Evolutionary conservation across 140 eudicot species (phyloP), one percentile per base, ranked within the genome.

Genomic region (Bidens hawaiensis): DNA sequence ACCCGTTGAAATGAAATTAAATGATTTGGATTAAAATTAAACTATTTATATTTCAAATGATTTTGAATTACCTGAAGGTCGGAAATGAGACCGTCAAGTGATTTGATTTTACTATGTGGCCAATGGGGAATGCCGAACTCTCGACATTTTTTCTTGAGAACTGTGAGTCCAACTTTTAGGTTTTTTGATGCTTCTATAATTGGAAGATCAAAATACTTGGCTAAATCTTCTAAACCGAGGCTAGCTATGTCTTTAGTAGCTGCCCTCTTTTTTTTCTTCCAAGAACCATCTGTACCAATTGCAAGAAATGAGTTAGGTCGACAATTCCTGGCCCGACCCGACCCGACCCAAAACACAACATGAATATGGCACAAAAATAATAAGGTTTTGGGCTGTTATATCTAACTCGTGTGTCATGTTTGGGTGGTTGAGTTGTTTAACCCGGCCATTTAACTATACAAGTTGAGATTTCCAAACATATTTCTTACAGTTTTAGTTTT

Each of bases 51-150:
- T 7, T 30, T 56, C 18, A 13, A 23, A 24, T 52, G 60, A 53
- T 53, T 53, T 25, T 24, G 38, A 50, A 25, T 24, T 27, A 79
- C 88, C 88, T 82, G 88, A 58, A 82, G 88, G 68, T 75, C 73
- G 7, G 69, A 78, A 67, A 82, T 78, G 68, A 82, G 84, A 54
- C 79, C 68, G 11, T 82, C 88, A 3, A 82, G 81, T 38, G 83
- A 83, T 69, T 77, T 74, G 69, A 80, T 78, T 81, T 84, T 84
- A 65, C 91, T 68, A 69, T 80, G 83, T 21, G 91, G 91, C 91
- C 87, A 84, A 47, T 87, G 86, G 23, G 91, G 84, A 40, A 84
- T 77, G 47, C 83, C 83, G 19, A 80, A 80, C 49, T 81, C 81
- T 47, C 91, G 79, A 67, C 85, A 81, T 62, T 84, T 84, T 69